Base-by-base conservation (phyloP, 2,329 filamentous ascomycete genomes). In the Aspergillus chevalieri region DNA sequence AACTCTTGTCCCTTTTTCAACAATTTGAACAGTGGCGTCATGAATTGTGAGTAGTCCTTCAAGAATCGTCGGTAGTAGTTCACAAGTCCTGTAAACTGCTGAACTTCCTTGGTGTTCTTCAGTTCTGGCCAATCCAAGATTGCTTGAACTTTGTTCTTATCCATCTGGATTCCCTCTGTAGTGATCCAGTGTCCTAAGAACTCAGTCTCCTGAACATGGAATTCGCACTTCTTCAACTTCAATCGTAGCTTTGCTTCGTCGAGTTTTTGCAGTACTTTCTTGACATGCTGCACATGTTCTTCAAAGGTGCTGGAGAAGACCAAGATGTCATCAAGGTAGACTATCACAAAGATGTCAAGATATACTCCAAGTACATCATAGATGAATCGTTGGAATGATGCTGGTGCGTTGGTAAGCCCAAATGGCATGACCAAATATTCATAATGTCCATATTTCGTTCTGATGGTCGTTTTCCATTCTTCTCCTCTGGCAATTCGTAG, bases 391-490 rank as follows among this genome's bases (percentile, higher is more conserved):
- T 61, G 54, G 36, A 48, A 51, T 43, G 42, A 46, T 22, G 15
- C 39, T 21, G 44, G 52, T 39, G 47, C 50, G 44, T 62, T 64
- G 14, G 48, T 52, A 15, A 64, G 38, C 9, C 61, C 48, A 50
- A 65, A 62, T 3, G 53, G 50, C 39, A 59, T 60, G 3, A 63
- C 53, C 15, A 51, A 14, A 19, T 58, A 65, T 41, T 66, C 47
- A 43, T 54, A 65, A 6, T 56, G 50, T 26, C 54, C 49, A 47
- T 55, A 63, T 36, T 47, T 28, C 5, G 38, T 52, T 14, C 28
- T 3, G 46, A 55, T 55, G 7, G 43, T 46, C 2, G 50, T 57
- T 15, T 49, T 28, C 41, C 39, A 48, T 24, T 55, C 45, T 34
- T 58, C 50, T 9, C 49, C 50, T 30, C 39, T 10, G 1, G 36